Percentiles rank a stretch among this genome's conserved stretches.
Evolutionary conservation across 2,329 filamentous ascomycete species (phyloP).

Genomic region (Thermoascus crustaceus): DNA sequence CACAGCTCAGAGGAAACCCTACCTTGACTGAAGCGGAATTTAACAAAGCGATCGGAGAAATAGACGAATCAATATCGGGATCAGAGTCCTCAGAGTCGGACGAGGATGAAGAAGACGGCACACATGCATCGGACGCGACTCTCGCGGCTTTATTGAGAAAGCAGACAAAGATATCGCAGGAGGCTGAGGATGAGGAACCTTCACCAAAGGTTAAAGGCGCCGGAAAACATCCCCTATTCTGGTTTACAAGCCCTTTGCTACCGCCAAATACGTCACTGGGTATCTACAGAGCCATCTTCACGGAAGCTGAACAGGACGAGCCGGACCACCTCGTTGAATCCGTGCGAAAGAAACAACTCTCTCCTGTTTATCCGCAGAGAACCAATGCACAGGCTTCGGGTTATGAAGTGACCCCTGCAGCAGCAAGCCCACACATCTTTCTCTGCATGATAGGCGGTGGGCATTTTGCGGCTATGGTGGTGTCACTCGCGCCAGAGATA

Average conservation of each 20-base stretch:
- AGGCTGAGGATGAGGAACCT: conserved; percentile 41
- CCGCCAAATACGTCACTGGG: conserved; percentile 75
- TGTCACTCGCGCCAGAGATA: conserved; percentile 74
- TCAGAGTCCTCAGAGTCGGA: conserved; percentile 63
- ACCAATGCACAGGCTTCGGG: conserved; percentile 28
- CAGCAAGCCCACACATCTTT: conserved; percentile 72
- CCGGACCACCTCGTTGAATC: conserved; percentile 56
- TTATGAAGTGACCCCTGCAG: conserved; percentile 31
- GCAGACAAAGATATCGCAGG: conserved; percentile 16
- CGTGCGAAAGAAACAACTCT: conserved; percentile 68
- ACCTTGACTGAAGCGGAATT: conserved; percentile 76
- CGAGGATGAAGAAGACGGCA: conserved; percentile 49
- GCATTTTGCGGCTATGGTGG: conserved; percentile 94
- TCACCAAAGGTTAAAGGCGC: conserved; percentile 43
- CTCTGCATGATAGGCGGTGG: conserved; percentile 98
- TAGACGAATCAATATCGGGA: conserved; percentile 88
- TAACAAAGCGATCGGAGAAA: conserved; percentile 70
- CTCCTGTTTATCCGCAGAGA: conserved; percentile 44
- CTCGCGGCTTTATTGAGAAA: conserved; percentile 54
- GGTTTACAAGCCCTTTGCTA: conserved; percentile 71
- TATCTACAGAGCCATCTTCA: conserved; percentile 75
- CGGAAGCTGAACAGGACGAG: conserved; percentile 60
- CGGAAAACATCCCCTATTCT: conserved; percentile 69
- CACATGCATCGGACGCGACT: conserved; percentile 41
- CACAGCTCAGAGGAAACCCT: conserved; percentile 66